Conservation (phyloP, 1,139 yeast genomes). For the Sugiyamaella neomexicana region DNA sequence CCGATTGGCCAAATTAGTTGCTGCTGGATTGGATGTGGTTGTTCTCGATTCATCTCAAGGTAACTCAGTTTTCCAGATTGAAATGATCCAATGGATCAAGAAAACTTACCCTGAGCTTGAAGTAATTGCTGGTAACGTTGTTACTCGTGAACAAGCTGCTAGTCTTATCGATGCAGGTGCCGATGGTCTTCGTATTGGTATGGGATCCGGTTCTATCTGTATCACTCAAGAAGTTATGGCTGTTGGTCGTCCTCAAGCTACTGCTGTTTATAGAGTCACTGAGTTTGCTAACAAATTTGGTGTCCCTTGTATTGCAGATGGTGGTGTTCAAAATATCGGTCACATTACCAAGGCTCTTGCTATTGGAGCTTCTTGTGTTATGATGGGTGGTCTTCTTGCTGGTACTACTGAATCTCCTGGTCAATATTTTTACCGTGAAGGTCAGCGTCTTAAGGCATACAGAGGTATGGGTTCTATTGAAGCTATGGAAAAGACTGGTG, state of each 20-base stretch:
- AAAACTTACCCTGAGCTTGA: constrained; percentile 72
- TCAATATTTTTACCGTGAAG: constrained; percentile 95
- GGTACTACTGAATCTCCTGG: constrained; percentile 99
- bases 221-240: constrained; percentile 99
- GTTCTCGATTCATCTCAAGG: constrained; percentile 97
- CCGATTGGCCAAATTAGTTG: constrained; percentile 81
- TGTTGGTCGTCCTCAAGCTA: constrained; percentile 99
- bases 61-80: constrained; percentile 89
- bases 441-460: constrained; percentile 94
- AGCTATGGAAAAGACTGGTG: constrained; percentile 92
- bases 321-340: constrained; percentile 99
- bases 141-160: constrained; percentile 98
- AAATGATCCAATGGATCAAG: constrained; percentile 93
- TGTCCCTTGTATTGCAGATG: constrained; percentile 97
- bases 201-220: constrained; percentile 99
- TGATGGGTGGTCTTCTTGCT: constrained; percentile 99
- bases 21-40: constrained; percentile 97
- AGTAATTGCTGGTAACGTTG: constrained; percentile 97
- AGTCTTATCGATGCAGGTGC: constrained; percentile 93
- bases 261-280: constrained; percentile 85
- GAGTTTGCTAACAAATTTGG: constrained; percentile 89
- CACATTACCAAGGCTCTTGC: constrained; percentile 97
- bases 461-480: constrained; percentile 99
- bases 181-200: constrained; percentile 97
- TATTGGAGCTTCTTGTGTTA: constrained; percentile 93